phyloP scores from a whole-genome alignment of 257 asterid genomes.

The Plantago major region DNA sequence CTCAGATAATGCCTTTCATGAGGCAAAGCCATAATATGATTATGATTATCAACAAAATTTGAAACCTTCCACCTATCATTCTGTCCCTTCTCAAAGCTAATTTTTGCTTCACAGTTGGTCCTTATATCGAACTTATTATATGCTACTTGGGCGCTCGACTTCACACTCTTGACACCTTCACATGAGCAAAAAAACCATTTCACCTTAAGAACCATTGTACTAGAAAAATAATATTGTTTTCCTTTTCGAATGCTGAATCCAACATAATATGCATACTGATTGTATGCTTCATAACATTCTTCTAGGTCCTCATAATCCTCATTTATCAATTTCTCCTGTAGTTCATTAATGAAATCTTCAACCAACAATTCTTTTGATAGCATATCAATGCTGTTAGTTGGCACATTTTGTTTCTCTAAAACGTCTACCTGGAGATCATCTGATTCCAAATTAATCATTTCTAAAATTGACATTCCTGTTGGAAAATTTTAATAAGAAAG shows the following conservation, averaged over 20 bases:
- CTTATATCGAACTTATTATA: conserved; percentile 4
- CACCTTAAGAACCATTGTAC: not conserved
- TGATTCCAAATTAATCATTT: too few relatives aligned
- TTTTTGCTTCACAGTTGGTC: conserved; percentile 18
- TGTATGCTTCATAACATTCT: not conserved
- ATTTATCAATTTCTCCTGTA: too few relatives aligned
- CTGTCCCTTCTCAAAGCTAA: conserved; percentile 11
- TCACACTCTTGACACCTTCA: not conserved
- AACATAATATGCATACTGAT: not conserved
- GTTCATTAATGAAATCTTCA: too few relatives aligned
- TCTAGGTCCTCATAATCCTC: not conserved
- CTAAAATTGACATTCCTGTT: too few relatives aligned
- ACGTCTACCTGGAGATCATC: too few relatives aligned
- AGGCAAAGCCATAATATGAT: conserved; percentile 22
- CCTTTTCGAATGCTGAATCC: not conserved
- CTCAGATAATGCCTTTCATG: conserved; percentile 16
- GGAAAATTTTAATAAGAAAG: too few relatives aligned
- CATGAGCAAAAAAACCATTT: conserved; percentile 6
- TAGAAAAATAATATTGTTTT: not conserved
- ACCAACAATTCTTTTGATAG: too few relatives aligned
- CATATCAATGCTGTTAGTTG: too few relatives aligned
- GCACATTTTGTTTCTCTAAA: too few relatives aligned
- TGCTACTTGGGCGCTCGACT: not conserved
- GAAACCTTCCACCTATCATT: conserved; percentile 17
- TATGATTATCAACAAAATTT: conserved; percentile 17